Evolutionary conservation across 2,329 filamentous ascomycete genomes (phyloP).

Genomic region (Pseudocercospora cruenta): DNA sequence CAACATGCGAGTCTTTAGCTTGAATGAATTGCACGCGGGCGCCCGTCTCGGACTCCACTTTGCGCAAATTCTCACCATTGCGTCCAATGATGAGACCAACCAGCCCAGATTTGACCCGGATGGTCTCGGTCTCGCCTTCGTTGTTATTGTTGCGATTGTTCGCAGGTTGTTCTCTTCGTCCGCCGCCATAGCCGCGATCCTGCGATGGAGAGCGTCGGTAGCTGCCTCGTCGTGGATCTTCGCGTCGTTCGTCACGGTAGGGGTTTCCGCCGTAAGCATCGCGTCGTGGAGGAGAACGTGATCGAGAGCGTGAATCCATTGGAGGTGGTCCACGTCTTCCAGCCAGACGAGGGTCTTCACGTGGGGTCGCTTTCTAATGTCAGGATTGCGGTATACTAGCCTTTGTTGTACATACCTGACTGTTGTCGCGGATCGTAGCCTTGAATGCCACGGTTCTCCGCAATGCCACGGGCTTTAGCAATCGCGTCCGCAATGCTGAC

Average conservation of each 20-base stretch:
- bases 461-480: conserved; percentile 80
- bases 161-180: conserved; percentile 32
- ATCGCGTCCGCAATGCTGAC: conserved; percentile 84
- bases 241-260: conserved; percentile 82
- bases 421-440: conserved; percentile 48
- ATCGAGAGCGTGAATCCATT: conserved; percentile 62
- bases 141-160: conserved; percentile 56
- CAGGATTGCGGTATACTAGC: not conserved
- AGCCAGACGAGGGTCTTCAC: conserved; percentile 53
- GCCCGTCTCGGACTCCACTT: conserved; percentile 79
- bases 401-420: conserved; percentile 4
- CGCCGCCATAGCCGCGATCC: conserved; percentile 38
- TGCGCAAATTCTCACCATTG: conserved; percentile 83
- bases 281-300: conserved; percentile 69
- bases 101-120: conserved; percentile 82
- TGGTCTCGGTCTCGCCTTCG: conserved; percentile 80
- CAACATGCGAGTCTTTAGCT: conserved; percentile 69
- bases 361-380: conserved; percentile 27
- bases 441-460: conserved; percentile 73
- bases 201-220: conserved; percentile 75
- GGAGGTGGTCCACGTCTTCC: conserved; percentile 48
- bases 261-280: conserved; percentile 71
- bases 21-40: conserved; percentile 89
- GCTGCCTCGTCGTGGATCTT: conserved; percentile 60
- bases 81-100: conserved; percentile 90